Evolutionary conservation across 176 grass and related monocot species (phyloP), one percentile per base, ranked within the genome.

Genomic region (Pharus latifolius): DNA sequence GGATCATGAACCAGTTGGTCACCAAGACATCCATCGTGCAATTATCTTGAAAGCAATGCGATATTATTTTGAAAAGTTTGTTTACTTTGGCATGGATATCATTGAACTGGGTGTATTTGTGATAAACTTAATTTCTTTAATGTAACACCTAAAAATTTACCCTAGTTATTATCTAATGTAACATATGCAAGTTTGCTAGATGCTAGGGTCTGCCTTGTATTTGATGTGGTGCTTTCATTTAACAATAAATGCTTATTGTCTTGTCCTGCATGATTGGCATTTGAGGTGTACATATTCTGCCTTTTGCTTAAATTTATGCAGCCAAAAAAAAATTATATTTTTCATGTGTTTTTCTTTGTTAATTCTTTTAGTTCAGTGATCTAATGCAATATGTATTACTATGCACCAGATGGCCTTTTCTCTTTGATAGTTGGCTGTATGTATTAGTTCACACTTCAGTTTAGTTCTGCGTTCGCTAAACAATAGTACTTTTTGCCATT

Each of bases 391-490:
- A n/a, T 37, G n/a, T 63, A 30, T 64, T 3, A 17, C 17, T 29
- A 52, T 42, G 23, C 29, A 61, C 5, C 12, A 49, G 13, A 33
- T 49, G 31, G 2, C 1, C 28, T 35, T 33, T 60, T 19, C 10
- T 74, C 0, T 11, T 22, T 47, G 12, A 33, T 47, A 24, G 8
- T 60, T 34, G n/a, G 15, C 54, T 43, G 11, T 30, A 24, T 28
- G 24, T 56, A 10, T 73, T 32, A 63, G 28, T 78, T 73, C 40
- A 35, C 46, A n/a, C n/a, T n/a, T n/a, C n/a, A 69, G 25, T 51
- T 20, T 18, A 47, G 37, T 7, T 74, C 13, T 70, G 24, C 17
- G 11, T 69, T 85, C 68, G 38, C 51, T n/a, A 56, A 62, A 74
- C 4, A 40, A 48, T 27, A 18, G 61, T 17, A 68, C 49, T 60